These are phyloP conservation scores for Mimosa pudica DNA, from an alignment of 306 rosid species.

Conservation along the genomic window DNA sequence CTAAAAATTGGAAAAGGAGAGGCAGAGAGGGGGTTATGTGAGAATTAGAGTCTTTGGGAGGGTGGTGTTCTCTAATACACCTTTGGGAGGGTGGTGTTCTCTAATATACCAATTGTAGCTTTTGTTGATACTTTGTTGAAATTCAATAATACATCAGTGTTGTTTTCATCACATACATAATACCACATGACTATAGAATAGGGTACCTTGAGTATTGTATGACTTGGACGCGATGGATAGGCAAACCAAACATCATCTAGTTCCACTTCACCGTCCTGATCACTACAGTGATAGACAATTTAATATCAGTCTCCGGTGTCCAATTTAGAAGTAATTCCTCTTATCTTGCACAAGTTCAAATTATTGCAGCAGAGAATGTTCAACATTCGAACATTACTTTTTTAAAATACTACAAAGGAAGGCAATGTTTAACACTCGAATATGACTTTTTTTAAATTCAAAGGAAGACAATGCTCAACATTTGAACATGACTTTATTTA, in stretches of 20 bases:
- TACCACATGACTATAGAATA: conserved; percentile 23
- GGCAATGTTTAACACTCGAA: conserved; percentile 8
- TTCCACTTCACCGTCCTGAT: conserved; percentile 76
- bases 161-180: background rate
- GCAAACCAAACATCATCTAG: conserved; percentile 86
- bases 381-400: conserved; percentile 20
- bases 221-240: conserved; percentile 81
- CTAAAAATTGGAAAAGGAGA: too few species aligned
- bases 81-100: too few species aligned
- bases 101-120: too few species aligned
- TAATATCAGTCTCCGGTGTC: conserved; percentile 12
- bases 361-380: conserved; percentile 8
- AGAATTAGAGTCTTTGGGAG: too few species aligned
- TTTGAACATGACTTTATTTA: conserved; percentile 15
- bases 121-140: too few species aligned
- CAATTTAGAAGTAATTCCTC: background rate
- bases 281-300: conserved; percentile 52
- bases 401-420: background rate
- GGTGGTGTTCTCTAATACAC: too few species aligned
- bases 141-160: too few species aligned
- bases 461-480: background rate
- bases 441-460: background rate
- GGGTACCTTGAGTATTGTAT: conserved; percentile 72
- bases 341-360: conserved; percentile 17
- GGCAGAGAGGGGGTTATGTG: too few species aligned